phyloP scores from a whole-genome alignment of 228 moss, liverwort and hornwort genomes.

The Sphagnum fallax region DNA sequence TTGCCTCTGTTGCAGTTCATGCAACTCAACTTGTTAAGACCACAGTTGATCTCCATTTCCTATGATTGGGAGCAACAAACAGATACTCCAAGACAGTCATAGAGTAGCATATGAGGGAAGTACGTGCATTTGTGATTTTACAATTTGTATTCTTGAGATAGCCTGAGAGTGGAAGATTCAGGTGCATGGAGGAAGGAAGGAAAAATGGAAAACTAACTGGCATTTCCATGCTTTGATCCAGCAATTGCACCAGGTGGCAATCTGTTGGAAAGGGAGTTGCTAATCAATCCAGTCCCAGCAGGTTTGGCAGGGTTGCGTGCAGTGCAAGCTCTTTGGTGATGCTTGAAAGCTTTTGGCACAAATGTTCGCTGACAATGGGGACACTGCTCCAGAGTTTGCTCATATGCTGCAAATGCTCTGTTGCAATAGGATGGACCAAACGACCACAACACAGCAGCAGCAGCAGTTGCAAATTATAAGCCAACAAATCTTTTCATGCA shows the following conservation, averaged over 20 bases:
- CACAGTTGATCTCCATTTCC: no score
- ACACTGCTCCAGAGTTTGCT: constrained; percentile 41
- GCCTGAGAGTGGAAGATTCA: not conserved
- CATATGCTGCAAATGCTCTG: constrained; percentile 46
- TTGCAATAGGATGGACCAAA: constrained; percentile 4
- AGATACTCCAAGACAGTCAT: no score
- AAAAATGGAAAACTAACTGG: constrained; percentile 6
- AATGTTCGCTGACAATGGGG: constrained; percentile 50
- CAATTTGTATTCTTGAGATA: not conserved
- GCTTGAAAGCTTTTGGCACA: constrained; percentile 49
- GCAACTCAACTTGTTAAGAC: no score
- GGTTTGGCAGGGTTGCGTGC: constrained; percentile 47
- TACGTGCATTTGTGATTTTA: not conserved
- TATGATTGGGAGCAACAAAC: no score
- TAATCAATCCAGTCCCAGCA: constrained; percentile 48
- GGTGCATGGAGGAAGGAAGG: not conserved
- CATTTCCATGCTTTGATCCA: constrained; percentile 8
- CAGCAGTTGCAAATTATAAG: not conserved
- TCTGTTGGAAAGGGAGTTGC: constrained; percentile 56
- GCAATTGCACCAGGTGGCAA: constrained; percentile 26
- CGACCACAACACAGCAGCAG: not conserved
- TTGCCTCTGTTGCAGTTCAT: not conserved
- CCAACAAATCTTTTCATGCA: not conserved
- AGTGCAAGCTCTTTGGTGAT: constrained; percentile 50
- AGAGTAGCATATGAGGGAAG: not conserved